Evolutionary conservation across 2,329 filamentous ascomycete genomes (phyloP), one percentile per base, ranked within the genome.

Genomic region (Aaosphaeria arxii): DNA sequence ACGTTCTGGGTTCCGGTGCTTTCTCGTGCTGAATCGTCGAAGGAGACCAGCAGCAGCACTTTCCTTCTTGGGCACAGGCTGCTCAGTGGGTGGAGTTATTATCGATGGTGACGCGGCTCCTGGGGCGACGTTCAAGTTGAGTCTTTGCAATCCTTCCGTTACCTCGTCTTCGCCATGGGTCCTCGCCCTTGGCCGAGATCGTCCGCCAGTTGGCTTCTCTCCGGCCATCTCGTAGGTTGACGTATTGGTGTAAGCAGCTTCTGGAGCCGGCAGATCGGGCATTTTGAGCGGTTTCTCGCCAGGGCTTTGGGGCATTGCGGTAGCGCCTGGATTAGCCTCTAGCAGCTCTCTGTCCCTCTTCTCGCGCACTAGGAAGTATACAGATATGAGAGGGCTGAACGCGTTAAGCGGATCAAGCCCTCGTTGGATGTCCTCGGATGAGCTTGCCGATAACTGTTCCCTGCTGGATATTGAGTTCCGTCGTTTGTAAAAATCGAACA

Each of bases 401-500:
- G 94, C 94, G 68, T 97, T 97, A 49, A 95, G 75, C 1, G 94
- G 91, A 63, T 99, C 94, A 48, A 82, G 83, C 7, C 91, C 91
- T 32, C 92, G 74, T 55, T 89, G 85, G 13, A 97, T 78, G 4
- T 87, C 88, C 68, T 99, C 94, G 1, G 85, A 83, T 44, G 92
- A 97, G n/a, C 89, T 86, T 1, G 85, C 86, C 5, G 81, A 80
- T 54, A 99, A 75, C 3, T 91, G 96, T 65, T 97, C 94, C 56
- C 89, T 84, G 70, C 94, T 97, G 45, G 83, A 89, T 39, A 85
- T 86, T 1, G 92, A 97, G 66, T 91, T 96, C 50, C 91, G 83
- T 56, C 94, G 82, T 73, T 96, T 96, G 74, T 97, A 99, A 64
- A 99, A 97, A 66, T 96, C 92, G 59, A 97, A 96, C 5, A 96